These are phyloP conservation scores for Parietaria judaica DNA, from an alignment of 306 rosid genomes.

Conservation along the genomic window DNA sequence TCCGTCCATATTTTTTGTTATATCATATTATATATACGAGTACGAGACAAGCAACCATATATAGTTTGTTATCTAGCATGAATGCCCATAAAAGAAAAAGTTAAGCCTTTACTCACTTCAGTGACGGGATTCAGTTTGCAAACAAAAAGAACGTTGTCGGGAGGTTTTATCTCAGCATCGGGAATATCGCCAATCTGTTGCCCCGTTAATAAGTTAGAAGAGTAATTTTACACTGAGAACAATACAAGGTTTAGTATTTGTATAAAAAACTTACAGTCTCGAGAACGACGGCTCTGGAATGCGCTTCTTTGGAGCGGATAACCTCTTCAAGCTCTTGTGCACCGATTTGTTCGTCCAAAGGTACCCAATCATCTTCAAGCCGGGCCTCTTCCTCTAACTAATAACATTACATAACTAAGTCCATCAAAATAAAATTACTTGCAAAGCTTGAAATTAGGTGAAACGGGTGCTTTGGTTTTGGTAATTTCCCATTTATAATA, in stretches of 20 bases:
- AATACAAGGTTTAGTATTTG: constrained; percentile 1
- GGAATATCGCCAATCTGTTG: constrained; percentile 94
- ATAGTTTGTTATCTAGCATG: background rate
- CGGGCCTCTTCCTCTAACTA: constrained; percentile 80
- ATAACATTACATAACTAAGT: constrained; percentile 16
- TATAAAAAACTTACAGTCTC: constrained; percentile 67
- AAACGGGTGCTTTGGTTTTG: too few species aligned
- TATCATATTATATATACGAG: background rate
- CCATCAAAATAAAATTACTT: background rate
- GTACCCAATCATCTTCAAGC: constrained; percentile 98
- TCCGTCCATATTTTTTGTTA: background rate
- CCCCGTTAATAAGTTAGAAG: constrained; percentile 8
- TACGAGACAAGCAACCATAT: background rate
- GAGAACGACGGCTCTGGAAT: constrained; percentile 89
- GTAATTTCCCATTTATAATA: too few species aligned
- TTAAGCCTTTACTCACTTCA: constrained; percentile 43
- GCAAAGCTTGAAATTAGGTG: too few species aligned
- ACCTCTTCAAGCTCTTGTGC: constrained; percentile 78
- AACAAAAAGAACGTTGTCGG: constrained; percentile 81
- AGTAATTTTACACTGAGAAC: constrained; percentile 5
- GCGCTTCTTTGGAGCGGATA: constrained; percentile 74
- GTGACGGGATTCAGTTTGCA: constrained; percentile 96
- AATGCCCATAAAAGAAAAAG: constrained; percentile 12
- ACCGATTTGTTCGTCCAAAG: constrained; percentile 79
- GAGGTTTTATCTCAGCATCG: constrained; percentile 94